Conservation (phyloP, 345 rosid species). For the Dipteronia dyeriana region DNA sequence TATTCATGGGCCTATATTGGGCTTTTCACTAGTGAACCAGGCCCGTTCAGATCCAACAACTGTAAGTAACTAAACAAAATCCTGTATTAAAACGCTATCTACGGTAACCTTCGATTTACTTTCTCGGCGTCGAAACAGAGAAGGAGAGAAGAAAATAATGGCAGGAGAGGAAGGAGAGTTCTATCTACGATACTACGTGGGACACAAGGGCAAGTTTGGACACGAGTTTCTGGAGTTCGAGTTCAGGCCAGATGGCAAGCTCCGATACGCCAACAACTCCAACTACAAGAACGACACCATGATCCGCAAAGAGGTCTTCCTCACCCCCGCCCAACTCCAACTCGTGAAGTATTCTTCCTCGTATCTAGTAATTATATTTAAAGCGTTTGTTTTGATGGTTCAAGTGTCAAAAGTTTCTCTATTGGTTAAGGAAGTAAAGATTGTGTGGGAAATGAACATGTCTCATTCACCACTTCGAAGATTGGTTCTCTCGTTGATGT, state of each 20-base stretch:
- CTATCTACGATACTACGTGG: constrained; percentile 92
- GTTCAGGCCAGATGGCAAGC: constrained; percentile 95
- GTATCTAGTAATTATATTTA: neutral
- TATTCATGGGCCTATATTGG: neutral
- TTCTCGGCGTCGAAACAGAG: neutral
- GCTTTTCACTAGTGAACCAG: neutral
- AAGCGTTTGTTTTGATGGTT: neutral
- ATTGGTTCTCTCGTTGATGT: constrained; percentile 98
- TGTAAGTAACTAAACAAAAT: neutral
- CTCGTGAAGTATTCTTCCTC: neutral
- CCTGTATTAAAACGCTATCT: neutral
- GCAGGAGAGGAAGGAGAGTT: constrained; percentile 78
- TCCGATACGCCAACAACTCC: constrained; percentile 97
- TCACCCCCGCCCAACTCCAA: constrained; percentile 85
- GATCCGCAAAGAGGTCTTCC: constrained; percentile 97
- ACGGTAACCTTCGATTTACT: neutral
- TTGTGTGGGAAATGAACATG: constrained; percentile 97
- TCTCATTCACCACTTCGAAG: constrained; percentile 92
- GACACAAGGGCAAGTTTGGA: constrained; percentile 98
- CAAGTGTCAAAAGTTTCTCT: neutral
- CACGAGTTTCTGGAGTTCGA: constrained; percentile 99
- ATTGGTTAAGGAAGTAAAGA: no score
- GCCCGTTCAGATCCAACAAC: neutral
- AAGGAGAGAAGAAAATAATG: constrained; percentile 20
- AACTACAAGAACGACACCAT: constrained; percentile 99